Conservation (phyloP, 2,329 filamentous ascomycete species). For the Aspergillus quadrilineatus region DNA sequence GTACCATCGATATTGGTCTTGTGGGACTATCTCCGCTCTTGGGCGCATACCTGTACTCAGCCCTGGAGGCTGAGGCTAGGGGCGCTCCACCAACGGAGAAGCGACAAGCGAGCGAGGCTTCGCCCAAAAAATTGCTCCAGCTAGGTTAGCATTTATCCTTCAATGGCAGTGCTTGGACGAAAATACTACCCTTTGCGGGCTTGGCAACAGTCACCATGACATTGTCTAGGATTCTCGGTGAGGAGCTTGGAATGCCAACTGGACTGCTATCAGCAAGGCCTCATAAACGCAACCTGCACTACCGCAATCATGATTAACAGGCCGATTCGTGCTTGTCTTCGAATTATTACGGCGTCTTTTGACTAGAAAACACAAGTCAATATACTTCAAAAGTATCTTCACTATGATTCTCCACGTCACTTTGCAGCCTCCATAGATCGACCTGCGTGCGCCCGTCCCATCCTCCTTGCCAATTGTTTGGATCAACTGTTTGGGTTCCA, state of each 20-base stretch:
- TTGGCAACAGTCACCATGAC: not conserved
- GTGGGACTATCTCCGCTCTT: constrained; percentile 1
- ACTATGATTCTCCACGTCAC: not conserved
- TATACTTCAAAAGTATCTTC: not conserved
- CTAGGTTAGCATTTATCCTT: not conserved
- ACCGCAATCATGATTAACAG: not conserved
- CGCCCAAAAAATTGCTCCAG: not conserved
- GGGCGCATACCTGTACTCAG: not conserved
- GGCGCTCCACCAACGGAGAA: not conserved
- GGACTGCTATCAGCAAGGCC: not conserved
- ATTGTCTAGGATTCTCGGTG: not conserved
- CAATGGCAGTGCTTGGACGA: not conserved
- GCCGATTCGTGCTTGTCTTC: not conserved
- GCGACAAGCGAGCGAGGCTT: not conserved
- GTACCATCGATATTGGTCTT: not conserved
- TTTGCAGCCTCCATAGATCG: not conserved
- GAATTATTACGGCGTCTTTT: not conserved
- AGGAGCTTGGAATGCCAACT: not conserved
- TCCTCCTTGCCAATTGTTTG: not conserved
- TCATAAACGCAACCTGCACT: not conserved
- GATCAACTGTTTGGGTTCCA: no score
- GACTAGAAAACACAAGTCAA: no score
- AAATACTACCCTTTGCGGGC: not conserved
- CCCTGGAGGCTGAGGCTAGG: not conserved
- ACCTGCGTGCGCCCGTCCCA: not conserved